Evolutionary conservation across 257 asterid species (phyloP), one percentile per base, ranked within the genome.

Genomic region (Solanum rostratum): DNA sequence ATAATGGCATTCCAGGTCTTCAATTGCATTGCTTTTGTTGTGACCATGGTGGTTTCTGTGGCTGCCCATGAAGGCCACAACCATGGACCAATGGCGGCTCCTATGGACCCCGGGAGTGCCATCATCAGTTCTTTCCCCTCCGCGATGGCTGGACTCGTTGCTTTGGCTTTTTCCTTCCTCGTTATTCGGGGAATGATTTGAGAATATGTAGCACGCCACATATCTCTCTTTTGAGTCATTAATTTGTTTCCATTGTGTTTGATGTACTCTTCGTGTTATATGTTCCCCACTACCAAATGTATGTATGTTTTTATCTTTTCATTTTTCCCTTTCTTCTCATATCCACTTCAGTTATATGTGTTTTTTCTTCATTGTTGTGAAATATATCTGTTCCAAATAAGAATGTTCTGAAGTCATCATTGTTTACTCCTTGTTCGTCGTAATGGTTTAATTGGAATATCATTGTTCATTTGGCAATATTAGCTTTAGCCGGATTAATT

Each of bases 31-130:
- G 59, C 73, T 39, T 37, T 68, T 41, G 53, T 81, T 81, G 84
- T 60, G 74, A 81, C 60, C 39, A 22, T 57, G 84, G 24, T 81
- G 84, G 57, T 16, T 46, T 3, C 55, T 41, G 84, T 59, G 53
- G 84, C 55, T 13, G 74, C 84, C 57, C 84, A 81, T 59, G 71
- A 81, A 20, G 84, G 84, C 45, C 74, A 59, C 55, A 50, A 59
- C 37, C 84, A 59, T 59, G 79, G 20, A 37, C 85, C 79, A 12
- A 46, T 20, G 57, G 29, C 80, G 45, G 39, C 73, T 57, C 68
- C 84, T 3, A 57, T n/a, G 39, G 84, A 22, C 5, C 43, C 74
- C 1, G 53, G 71, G 41, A 81, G 74, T 81, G 84, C 84, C 57
- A 15, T 49, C 24, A 6, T 62, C 41, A 63, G 49, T 49, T 65